These are phyloP conservation scores for Monilinia laxa DNA, from an alignment of 2,329 filamentous ascomycete species.

Conservation along the genomic window DNA sequence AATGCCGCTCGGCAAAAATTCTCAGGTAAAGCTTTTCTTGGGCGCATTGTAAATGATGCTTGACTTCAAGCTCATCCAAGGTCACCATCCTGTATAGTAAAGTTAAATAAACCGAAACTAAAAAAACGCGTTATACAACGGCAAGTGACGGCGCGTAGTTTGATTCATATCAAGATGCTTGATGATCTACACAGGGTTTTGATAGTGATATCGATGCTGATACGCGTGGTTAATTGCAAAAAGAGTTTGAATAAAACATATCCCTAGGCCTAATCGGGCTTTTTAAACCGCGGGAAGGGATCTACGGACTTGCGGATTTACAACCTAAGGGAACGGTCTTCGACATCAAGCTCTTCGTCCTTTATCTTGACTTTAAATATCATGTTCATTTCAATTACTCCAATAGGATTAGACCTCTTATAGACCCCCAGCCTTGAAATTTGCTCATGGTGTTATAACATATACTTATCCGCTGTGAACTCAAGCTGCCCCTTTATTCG, in stretches of 20 bases:
- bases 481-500: neutral
- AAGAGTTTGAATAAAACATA: too few species aligned
- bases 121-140: too few species aligned
- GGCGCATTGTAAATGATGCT: neutral
- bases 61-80: neutral
- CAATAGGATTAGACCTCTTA: neutral
- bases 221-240: too few species aligned
- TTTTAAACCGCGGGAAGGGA: neutral
- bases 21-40: neutral
- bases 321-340: neutral
- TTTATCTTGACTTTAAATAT: neutral
- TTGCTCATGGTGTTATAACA: neutral
- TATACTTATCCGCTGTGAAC: slow-evolving; percentile 4
- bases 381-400: neutral
- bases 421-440: neutral
- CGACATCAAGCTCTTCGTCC: neutral
- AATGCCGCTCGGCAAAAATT: neutral
- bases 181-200: too few species aligned
- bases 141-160: too few species aligned
- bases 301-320: neutral
- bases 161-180: too few species aligned
- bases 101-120: too few species aligned
- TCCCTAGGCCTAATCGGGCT: too few species aligned
- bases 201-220: too few species aligned
- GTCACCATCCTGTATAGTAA: too few species aligned